Percentiles rank a stretch among this genome's conserved stretches.
phyloP scores from a whole-genome alignment of 1,139 yeast species.

The Blastobotrys proliferans region DNA sequence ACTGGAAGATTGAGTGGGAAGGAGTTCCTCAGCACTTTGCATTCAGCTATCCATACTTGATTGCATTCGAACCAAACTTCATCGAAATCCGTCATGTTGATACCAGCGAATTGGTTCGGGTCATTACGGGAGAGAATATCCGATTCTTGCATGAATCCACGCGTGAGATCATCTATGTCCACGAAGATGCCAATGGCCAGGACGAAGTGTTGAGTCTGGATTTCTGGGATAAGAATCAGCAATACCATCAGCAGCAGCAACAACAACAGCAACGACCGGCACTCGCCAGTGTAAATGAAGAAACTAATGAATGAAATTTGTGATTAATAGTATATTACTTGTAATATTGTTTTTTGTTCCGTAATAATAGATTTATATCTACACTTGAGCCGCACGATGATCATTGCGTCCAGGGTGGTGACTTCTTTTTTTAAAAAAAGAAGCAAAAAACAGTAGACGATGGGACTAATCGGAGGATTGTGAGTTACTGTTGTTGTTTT shows the following conservation, averaged over 20 bases:
- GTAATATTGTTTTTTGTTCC: too few relatives aligned
- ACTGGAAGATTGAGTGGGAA: slow-evolving; percentile 96
- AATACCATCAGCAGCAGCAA: background rate
- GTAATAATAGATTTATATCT: too few relatives aligned
- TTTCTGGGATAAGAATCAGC: slow-evolving; percentile 54
- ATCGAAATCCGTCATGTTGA: slow-evolving; percentile 92
- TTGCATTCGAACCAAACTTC: slow-evolving; percentile 85
- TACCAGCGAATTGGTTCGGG: slow-evolving; percentile 75
- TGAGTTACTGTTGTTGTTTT: too few relatives aligned
- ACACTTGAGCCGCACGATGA: too few relatives aligned
- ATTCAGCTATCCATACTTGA: slow-evolving; percentile 84
- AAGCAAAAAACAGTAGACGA: too few relatives aligned
- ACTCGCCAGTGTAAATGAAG: slow-evolving; percentile 11
- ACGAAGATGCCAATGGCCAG: slow-evolving; percentile 83
- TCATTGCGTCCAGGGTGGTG: too few relatives aligned
- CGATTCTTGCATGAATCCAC: slow-evolving; percentile 84
- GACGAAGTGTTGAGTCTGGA: slow-evolving; percentile 91
- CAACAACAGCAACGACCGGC: background rate
- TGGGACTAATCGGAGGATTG: too few relatives aligned
- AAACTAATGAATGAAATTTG: slow-evolving; percentile 4
- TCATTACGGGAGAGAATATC: slow-evolving; percentile 93
- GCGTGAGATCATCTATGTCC: slow-evolving; percentile 89
- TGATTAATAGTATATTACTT: too few relatives aligned
- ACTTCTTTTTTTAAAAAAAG: too few relatives aligned
- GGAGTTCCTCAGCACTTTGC: slow-evolving; percentile 93